A percentile compares a stretch with the other conserved stretches of the same genome.
Evolutionary conservation across 805 yeast genomes (phyloP).

Genomic region (Ogataea nonfermentans): DNA sequence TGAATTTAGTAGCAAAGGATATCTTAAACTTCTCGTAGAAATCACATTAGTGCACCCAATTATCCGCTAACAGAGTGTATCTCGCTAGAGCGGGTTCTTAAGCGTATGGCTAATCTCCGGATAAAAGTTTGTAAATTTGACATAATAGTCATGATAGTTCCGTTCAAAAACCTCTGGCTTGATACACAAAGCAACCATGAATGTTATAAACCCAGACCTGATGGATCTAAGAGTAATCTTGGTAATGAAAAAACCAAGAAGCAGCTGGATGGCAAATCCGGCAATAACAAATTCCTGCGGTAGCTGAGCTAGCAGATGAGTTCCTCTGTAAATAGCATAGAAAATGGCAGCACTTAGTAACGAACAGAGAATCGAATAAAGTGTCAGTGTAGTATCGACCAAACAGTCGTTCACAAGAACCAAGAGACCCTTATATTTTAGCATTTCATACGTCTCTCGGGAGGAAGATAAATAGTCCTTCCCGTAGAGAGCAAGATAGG

Average conservation of each 20-base stretch:
- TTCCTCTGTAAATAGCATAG: constrained; percentile 13
- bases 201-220: constrained; percentile 78
- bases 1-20: background rate
- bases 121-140: constrained; percentile 29
- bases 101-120: constrained; percentile 33
- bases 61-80: too few species aligned
- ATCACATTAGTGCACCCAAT: too few species aligned
- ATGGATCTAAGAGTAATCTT: constrained; percentile 71
- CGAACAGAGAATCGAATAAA: constrained; percentile 71
- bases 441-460: constrained; percentile 74
- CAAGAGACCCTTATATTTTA: constrained; percentile 78
- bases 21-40: too few species aligned
- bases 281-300: constrained; percentile 28
- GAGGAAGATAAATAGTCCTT: constrained; percentile 72
- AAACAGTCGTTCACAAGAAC: constrained; percentile 83
- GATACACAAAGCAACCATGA: constrained; percentile 77
- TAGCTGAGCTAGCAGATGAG: constrained; percentile 18
- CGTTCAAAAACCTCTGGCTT: constrained; percentile 81
- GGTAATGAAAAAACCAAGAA: constrained; percentile 74
- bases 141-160: constrained; percentile 58
- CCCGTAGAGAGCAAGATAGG: constrained; percentile 86
- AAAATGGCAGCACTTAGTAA: constrained; percentile 33
- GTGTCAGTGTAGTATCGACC: constrained; percentile 73
- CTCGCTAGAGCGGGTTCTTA: constrained; percentile 30
- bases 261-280: constrained; percentile 39